A percentile compares a stretch with the other conserved stretches of the same genome.
These are phyloP conservation scores for Xylariaceae sp. DNA, from an alignment of 2,329 filamentous ascomycete species.

Conservation along the genomic window DNA sequence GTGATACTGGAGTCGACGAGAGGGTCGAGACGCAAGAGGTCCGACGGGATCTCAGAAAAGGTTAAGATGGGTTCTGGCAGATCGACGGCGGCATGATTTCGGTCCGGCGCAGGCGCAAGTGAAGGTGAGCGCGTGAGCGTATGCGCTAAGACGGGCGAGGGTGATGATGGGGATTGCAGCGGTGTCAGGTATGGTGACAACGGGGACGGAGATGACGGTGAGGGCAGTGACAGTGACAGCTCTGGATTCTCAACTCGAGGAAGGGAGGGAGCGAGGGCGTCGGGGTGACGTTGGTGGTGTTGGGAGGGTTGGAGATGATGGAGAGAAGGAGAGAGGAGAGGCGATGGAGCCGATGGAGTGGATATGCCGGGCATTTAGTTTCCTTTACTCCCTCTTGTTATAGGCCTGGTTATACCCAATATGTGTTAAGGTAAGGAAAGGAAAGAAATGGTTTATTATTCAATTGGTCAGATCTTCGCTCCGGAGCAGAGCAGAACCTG, in stretches of 20 bases:
- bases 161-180: background rate
- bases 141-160: conserved; percentile 10
- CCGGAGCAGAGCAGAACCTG: background rate
- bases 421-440: conserved; percentile 11
- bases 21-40: conserved; percentile 37
- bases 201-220: background rate
- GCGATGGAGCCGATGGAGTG: conserved; percentile 19
- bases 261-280: background rate
- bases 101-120: conserved; percentile 16
- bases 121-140: background rate
- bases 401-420: conserved; percentile 10
- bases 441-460: background rate
- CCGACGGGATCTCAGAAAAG: conserved; percentile 39
- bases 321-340: conserved; percentile 10
- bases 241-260: conserved; percentile 2
- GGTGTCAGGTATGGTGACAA: background rate
- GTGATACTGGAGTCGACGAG: conserved; percentile 26
- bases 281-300: background rate
- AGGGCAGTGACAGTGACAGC: conserved; percentile 2
- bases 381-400: conserved; percentile 16
- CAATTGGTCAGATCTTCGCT: conserved; percentile 6
- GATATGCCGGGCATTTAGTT: conserved; percentile 17
- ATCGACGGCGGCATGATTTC: conserved; percentile 30
- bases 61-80: conserved; percentile 31
- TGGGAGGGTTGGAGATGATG: background rate